Evolutionary conservation across 805 yeast species (phyloP), one percentile per base, ranked within the genome.

Genomic region (Nakazawaea ernobii): DNA sequence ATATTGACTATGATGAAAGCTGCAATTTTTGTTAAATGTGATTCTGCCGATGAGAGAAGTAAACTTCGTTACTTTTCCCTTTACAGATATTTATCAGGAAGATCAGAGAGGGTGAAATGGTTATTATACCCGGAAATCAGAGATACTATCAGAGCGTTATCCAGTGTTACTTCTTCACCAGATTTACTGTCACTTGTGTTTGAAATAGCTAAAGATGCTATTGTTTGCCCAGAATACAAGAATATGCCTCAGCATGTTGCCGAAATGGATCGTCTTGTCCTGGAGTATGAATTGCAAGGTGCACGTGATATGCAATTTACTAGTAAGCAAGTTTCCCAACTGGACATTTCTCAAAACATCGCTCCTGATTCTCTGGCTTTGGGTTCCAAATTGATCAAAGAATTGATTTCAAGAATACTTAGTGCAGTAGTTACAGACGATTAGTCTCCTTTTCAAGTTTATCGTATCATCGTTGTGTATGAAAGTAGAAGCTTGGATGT

Each of bases 141-240:
- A 28, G 27, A 26, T 7, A 27, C 43, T 7, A 30, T 52, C 3
- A 45, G 52, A 8, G 20, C 26, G 6, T 29, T 53, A 11, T 38
- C 46, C 8, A 42, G 30, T n/a, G 14, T 29, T 9, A 39, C 49
- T 10, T 32, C 26, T 6, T 48, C 51, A 15, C 26, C 42, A n/a
- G 13, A 37, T n/a, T 29, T 50, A 10, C 42, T 52, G 49, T 36
- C 17, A 7, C 20, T 46, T 14, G 49, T 46, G 6, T 42, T 47
- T 13, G 48, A 49, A 10, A 46, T 51, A 4, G 44, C 43, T 6
- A 32, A 37, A 14, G 41, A 47, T 9, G 55, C 67, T 43, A 61
- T 72, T 14, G 54, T 56, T 14, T 46, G 55, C 48, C 55, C 66
- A 1, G 66, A 65, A 32, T 71, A 61, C 54, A 41, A 54, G 4